Base-by-base conservation (phyloP, 164 flowering plant genomes). In the Dillenia suffruticosa region DNA sequence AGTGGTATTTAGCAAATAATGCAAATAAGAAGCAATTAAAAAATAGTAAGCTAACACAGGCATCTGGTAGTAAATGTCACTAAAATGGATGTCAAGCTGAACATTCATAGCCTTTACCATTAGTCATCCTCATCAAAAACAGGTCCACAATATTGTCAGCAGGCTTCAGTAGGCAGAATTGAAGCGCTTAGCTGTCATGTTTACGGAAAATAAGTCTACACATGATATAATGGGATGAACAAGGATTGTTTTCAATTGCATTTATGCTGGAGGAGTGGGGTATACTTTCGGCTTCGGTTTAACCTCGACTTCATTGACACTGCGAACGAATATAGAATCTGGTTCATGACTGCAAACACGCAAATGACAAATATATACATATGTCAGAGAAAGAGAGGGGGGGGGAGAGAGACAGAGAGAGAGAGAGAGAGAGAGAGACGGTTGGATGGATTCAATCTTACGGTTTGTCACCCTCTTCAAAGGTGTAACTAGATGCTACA, bases 401-500 rank as follows among this genome's bases (percentile, higher is more conserved):
- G 4, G 45, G 22, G 1, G 4, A 44, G 19, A 46, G 1, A 12
- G 22, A 40, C 13, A 46, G 32, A 40, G 24, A 22, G 58, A 62
- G 26, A 63, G 26, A 49, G 57, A 56, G 53, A 57, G 57, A 67
- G 54, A 63, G 46, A 51, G 14, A 61, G 46, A 32, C 5, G 40
- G 40, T 4, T 32, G 40, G 40, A 32, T 4, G 40, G 40, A 32
- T 4, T 32, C 44, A 19, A 51, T 46, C 85, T 67, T 86, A 95
- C 97, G 76, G 81, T 70, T 84, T 86, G 5, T 92, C 90, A 65
- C 96, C 97, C 76, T 90, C 96, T 77, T 93, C 97, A 51, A 40
- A 87, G 19, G 98, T 90, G 64, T 90, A 93, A 69, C 98, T 93
- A 40, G 98, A 93, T 59, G 96, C 97, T 50, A 93, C 90, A 63